Evolutionary conservation across 371 early-diverging fungal species (phyloP).

Genomic region (Chytridium lagenaria): DNA sequence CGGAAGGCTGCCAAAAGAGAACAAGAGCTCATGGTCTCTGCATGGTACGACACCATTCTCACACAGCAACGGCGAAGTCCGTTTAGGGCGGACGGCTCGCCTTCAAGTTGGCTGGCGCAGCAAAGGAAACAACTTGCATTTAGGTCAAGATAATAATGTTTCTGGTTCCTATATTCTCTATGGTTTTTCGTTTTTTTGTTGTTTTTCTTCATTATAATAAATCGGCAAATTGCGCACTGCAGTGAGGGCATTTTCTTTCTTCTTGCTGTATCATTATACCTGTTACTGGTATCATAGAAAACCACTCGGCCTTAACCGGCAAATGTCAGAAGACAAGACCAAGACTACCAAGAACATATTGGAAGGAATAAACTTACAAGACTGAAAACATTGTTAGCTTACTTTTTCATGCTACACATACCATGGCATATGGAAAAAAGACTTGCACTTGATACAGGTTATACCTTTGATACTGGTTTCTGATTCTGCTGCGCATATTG

Average conservation of each 20-base stretch:
- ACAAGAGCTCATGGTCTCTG: conserved; percentile 73
- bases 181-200: not conserved
- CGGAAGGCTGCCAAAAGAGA: conserved; percentile 66
- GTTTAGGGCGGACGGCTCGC: conserved; percentile 7
- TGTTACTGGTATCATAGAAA: not conserved
- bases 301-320: not conserved
- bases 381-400: not conserved
- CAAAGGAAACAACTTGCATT: conserved; percentile 27
- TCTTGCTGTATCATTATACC: not conserved
- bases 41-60: conserved; percentile 74
- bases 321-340: too few relatives aligned
- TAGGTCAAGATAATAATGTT: conserved; percentile 14
- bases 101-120: conserved; percentile 40
- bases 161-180: not conserved
- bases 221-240: not conserved
- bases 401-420: not conserved
- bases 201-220: not conserved
- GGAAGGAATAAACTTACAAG: not conserved
- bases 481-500: not conserved
- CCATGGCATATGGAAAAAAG: not conserved
- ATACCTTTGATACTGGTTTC: not conserved
- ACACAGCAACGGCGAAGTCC: conserved; percentile 59
- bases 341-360: not conserved
- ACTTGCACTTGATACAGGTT: not conserved
- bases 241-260: not conserved